A percentile compares a stretch with the other conserved stretches of the same genome.
Conservation (phyloP, 2,329 filamentous ascomycete species). For the Acephala macrosclerotiorum region DNA sequence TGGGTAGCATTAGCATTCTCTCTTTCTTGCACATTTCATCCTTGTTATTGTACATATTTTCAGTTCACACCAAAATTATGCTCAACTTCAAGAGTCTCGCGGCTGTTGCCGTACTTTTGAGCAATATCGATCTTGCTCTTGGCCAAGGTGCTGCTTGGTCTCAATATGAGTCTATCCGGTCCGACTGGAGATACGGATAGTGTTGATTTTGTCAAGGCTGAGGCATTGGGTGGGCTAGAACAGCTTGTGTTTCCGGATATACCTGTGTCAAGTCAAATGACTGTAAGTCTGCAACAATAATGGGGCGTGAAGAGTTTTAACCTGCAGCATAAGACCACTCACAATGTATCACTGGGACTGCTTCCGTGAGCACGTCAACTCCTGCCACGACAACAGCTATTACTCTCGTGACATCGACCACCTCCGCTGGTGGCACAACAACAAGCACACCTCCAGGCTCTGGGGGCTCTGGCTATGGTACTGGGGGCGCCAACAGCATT, state of each 20-base stretch:
- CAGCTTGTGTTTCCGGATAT: conserved; percentile 42
- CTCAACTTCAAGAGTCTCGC: conserved; percentile 31
- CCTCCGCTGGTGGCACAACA: neutral
- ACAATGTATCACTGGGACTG: conserved; percentile 29
- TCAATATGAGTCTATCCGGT: conserved; percentile 31
- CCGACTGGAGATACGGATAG: neutral
- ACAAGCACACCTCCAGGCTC: neutral
- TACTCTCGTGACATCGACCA: neutral
- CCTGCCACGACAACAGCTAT: conserved; percentile 7
- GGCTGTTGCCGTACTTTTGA: conserved; percentile 30
- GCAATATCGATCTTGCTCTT: conserved; percentile 28
- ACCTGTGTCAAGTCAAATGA: conserved; percentile 34
- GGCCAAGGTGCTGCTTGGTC: conserved; percentile 30
- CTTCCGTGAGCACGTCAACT: conserved; percentile 12
- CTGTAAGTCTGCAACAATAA: neutral
- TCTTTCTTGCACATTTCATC: neutral
- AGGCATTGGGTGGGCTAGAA: conserved; percentile 42
- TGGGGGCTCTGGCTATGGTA: neutral
- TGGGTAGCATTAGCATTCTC: neutral
- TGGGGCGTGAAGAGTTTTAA: neutral
- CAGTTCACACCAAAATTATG: conserved; percentile 26
- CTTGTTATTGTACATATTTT: conserved; percentile 4
- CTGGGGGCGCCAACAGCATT: neutral
- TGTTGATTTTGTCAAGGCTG: conserved; percentile 36
- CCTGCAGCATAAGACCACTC: conserved; percentile 18